phyloP scores from a whole-genome alignment of 1,284 basidiomycete genomes.

The Cryptococcus sp. region DNA sequence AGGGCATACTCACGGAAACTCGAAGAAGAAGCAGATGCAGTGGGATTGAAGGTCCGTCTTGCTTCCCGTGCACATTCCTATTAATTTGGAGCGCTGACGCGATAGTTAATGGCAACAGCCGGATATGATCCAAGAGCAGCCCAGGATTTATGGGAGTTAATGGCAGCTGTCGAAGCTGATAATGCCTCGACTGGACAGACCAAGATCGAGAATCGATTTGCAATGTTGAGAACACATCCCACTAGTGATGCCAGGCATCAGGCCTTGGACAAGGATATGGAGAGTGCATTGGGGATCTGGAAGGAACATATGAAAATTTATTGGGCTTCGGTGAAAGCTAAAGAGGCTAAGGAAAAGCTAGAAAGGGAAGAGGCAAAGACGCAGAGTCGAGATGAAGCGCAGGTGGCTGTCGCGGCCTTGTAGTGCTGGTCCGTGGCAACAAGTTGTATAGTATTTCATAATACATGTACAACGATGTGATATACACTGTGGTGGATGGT shows the following conservation, averaged over 20 bases:
- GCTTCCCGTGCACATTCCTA: no score
- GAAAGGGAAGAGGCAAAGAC: neutral
- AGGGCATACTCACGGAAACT: slow-evolving; percentile 53
- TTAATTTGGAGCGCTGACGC: slow-evolving; percentile 25
- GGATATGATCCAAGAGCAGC: slow-evolving; percentile 53
- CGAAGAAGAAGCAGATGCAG: slow-evolving; percentile 53
- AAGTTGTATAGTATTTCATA: neutral
- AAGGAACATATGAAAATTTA: slow-evolving; percentile 13
- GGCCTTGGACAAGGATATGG: slow-evolving; percentile 44
- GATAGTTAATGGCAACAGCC: slow-evolving; percentile 44
- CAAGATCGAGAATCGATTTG: slow-evolving; percentile 39
- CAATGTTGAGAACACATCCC: slow-evolving; percentile 52
- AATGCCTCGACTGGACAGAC: slow-evolving; percentile 35
- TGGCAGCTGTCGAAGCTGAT: slow-evolving; percentile 51
- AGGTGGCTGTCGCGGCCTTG: neutral
- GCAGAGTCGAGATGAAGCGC: neutral
- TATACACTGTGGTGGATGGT: neutral
- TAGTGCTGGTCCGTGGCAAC: neutral
- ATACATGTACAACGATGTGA: neutral
- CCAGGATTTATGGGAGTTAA: slow-evolving; percentile 52
- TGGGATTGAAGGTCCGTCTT: slow-evolving; percentile 49
- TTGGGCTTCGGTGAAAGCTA: neutral
- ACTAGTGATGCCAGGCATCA: slow-evolving; percentile 48
- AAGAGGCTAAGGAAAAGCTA: neutral
- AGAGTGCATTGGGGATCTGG: slow-evolving; percentile 46